Percentiles rank a stretch among this genome's conserved stretches.
phyloP scores from a whole-genome alignment of 2,329 filamentous ascomycete genomes.

The Phoma herbarum region DNA sequence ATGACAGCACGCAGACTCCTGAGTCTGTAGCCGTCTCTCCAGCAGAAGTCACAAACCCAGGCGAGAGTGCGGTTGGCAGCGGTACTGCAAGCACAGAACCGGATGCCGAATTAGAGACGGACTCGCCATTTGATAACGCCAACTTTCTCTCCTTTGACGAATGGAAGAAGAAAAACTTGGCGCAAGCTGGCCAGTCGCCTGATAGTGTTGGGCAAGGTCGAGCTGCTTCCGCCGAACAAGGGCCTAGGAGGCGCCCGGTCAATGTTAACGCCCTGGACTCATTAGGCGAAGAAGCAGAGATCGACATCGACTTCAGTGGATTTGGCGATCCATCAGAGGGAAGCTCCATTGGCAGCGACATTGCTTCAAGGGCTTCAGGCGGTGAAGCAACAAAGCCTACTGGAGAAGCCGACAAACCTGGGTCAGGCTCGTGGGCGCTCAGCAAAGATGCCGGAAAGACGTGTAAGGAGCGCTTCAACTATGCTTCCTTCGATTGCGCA shows the following conservation, averaged over 20 bases:
- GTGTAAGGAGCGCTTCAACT: constrained; percentile 97
- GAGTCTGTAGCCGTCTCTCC: constrained; percentile 11
- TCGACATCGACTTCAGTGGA: constrained; percentile 74
- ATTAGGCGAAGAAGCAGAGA: constrained; percentile 88
- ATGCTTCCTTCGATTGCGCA: constrained; percentile 95
- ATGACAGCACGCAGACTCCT: constrained; percentile 13
- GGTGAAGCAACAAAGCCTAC: constrained; percentile 26
- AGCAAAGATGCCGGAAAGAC: constrained; percentile 96
- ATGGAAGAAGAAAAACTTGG: constrained; percentile 94
- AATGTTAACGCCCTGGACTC: constrained; percentile 76
- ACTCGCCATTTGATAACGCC: constrained; percentile 74
- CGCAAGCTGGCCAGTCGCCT: constrained; percentile 80
- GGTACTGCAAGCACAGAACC: constrained; percentile 32
- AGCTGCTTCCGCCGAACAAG: constrained; percentile 54
- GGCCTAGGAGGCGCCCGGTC: constrained; percentile 61
- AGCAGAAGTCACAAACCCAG: constrained; percentile 18
- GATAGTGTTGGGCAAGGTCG: constrained; percentile 69
- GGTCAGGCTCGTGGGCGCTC: constrained; percentile 56
- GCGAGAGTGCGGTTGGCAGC: constrained; percentile 14
- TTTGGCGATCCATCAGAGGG: constrained; percentile 59
- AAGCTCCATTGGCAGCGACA: constrained; percentile 28
- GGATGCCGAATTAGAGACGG: constrained; percentile 66
- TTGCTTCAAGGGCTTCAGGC: constrained; percentile 28
- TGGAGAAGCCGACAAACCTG: constrained; percentile 39
- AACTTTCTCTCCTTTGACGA: constrained; percentile 97